Evolutionary conservation across 768 basidiomycete genomes (phyloP), one percentile per base, ranked within the genome.

Genomic region (Lyophyllum semitale): DNA sequence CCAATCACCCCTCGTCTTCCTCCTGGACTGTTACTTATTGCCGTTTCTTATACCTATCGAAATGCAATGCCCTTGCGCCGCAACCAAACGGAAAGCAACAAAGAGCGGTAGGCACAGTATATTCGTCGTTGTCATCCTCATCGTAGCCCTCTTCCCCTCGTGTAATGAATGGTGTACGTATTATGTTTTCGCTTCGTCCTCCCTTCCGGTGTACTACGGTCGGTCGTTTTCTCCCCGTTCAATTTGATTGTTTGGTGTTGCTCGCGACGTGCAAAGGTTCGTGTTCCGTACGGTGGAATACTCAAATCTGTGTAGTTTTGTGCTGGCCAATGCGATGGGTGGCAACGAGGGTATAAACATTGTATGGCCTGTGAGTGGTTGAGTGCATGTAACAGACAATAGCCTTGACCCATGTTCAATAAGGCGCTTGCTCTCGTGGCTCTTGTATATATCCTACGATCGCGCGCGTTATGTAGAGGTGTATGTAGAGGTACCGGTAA

Each of bases 101-200:
- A 22, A 43, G 26, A 48, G 40, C 57, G 49, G 57, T 59, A 59
- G 53, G 53, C 53, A 50, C 48, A 54, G 43, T 51, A 20, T 35
- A 43, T 33, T 49, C 27, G 38, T 46, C 25, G n/a, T 41, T 27
- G 22, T 27, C 51, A 26, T 41, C 33, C 11, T 43, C 27, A 12
- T 47, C 45, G 17, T 40, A 15, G 4, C 35, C 30, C 20, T 22
- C 4, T 37, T 23, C n/a, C 17, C 38, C 17, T 47, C 26, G 17
- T 33, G 15, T 49, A 25, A 33, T 25, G 43, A 15, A 42, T 22
- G 46, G 23, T 51, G 55, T 56, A 51, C 49, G 55, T 56, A 51
- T 44, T 48, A 41, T 27, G 25, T 38, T 26, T 45, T 12, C 47
- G 17, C 22, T 37, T 41, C 30, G 9, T 41, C 20, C 22, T 32